Conservation (phyloP, 2,329 filamentous ascomycete genomes). For the Dactylonectria macrodidyma region DNA sequence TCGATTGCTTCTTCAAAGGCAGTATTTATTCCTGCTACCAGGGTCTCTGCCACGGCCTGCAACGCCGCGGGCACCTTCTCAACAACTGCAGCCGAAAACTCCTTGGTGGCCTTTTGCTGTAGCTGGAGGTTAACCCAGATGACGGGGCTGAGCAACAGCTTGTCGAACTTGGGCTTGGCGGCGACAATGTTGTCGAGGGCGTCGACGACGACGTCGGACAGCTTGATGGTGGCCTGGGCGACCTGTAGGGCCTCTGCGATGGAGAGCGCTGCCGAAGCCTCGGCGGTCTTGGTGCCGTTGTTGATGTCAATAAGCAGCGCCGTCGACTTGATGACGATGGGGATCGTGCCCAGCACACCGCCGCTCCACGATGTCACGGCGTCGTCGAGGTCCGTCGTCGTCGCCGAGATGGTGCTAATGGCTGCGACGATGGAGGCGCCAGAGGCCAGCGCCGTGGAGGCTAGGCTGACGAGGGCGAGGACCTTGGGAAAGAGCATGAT, state of each 20-base stretch:
- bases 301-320: constrained; percentile 58
- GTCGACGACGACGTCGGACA: constrained; percentile 56
- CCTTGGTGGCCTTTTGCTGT: constrained; percentile 57
- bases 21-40: constrained; percentile 57
- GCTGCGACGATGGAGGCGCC: constrained; percentile 53
- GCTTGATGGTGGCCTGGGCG: constrained; percentile 53
- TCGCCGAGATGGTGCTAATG: constrained; percentile 52
- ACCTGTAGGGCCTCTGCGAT: constrained; percentile 57
- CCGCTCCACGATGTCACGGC: constrained; percentile 57
- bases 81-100: constrained; percentile 56
- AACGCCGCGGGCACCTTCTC: constrained; percentile 57
- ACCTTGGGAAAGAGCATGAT: constrained; percentile 45
- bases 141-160: constrained; percentile 57
- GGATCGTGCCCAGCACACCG: constrained; percentile 54
- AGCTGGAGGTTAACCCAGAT: constrained; percentile 59
- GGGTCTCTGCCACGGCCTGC: constrained; percentile 49
- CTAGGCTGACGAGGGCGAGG: constrained; percentile 43
- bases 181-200: constrained; percentile 57
- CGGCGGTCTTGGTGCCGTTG: constrained; percentile 55
- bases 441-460: constrained; percentile 49
- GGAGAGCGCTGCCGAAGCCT: constrained; percentile 55
- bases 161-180: constrained; percentile 61
- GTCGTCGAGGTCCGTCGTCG: constrained; percentile 53
- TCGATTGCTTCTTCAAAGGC: constrained; percentile 57
- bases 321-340: constrained; percentile 58